Conservation (phyloP, 2,329 filamentous ascomycete genomes). For the Verticillium isaacii region DNA sequence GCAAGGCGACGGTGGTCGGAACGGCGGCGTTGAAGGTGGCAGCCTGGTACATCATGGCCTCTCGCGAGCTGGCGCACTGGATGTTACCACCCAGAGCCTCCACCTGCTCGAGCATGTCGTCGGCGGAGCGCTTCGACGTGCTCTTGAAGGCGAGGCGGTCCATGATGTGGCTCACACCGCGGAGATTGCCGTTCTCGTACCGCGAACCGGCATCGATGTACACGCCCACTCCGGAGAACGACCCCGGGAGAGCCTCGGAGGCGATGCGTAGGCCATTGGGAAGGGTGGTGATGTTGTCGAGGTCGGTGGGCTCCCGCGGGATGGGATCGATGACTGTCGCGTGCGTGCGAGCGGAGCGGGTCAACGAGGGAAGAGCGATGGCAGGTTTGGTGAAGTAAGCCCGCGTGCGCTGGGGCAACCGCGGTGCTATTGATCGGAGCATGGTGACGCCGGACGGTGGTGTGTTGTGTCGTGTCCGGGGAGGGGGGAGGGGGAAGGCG, state of each 20-base stretch:
- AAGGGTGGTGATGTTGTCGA: slow-evolving; percentile 83
- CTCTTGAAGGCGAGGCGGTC: slow-evolving; percentile 93
- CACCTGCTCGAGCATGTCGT: slow-evolving; percentile 82
- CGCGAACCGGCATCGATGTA: slow-evolving; percentile 94
- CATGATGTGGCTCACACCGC: slow-evolving; percentile 93
- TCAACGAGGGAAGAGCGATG: slow-evolving; percentile 3
- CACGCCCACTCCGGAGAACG: slow-evolving; percentile 91
- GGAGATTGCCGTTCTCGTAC: slow-evolving; percentile 80
- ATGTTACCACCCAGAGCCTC: slow-evolving; percentile 93
- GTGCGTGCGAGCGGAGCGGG: slow-evolving; percentile 2
- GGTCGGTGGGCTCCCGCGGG: slow-evolving; percentile 66
- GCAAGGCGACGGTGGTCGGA: slow-evolving; percentile 71
- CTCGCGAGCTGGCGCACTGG: slow-evolving; percentile 90
- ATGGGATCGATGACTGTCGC: slow-evolving; percentile 13
- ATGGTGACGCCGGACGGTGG: slow-evolving; percentile 2
- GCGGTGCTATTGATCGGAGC: slow-evolving; percentile 14
- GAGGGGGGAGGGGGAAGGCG: not conserved
- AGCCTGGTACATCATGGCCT: slow-evolving; percentile 98
- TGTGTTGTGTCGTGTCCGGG: not conserved
- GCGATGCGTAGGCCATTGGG: slow-evolving; percentile 92
- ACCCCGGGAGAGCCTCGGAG: slow-evolving; percentile 88
- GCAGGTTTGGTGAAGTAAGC: not conserved
- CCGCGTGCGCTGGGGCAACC: slow-evolving; percentile 7
- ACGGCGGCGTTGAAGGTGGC: slow-evolving; percentile 96
- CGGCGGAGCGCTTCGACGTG: slow-evolving; percentile 65